Evolutionary conservation across 129 eudicot genomes (phyloP).

Genomic region (Arctium lappa): DNA sequence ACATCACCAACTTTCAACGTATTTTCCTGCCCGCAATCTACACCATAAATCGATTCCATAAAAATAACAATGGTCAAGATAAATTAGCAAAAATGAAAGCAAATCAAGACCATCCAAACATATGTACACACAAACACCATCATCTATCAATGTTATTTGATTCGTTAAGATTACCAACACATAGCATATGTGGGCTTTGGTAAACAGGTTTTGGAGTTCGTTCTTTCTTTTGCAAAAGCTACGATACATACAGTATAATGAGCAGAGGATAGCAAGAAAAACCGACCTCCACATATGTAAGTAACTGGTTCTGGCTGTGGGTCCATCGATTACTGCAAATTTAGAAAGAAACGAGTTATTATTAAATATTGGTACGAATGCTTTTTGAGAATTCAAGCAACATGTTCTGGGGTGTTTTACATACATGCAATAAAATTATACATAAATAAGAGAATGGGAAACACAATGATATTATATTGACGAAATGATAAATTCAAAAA

Average conservation of each 20-base stretch:
- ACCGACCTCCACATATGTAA: conserved; percentile 82
- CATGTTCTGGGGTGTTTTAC: background rate
- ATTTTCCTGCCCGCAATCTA: conserved; percentile 87
- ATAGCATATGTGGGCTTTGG: background rate
- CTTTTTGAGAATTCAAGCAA: background rate
- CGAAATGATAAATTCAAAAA: too few species aligned
- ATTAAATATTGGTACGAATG: background rate
- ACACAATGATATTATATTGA: background rate
- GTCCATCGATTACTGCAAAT: conserved; percentile 47
- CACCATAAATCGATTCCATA: background rate
- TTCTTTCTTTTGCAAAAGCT: background rate
- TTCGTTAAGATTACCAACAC: background rate
- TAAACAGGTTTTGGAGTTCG: background rate
- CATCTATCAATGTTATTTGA: background rate
- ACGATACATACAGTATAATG: background rate
- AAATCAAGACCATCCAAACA: background rate
- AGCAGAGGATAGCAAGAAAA: background rate
- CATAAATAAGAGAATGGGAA: background rate
- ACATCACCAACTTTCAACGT: conserved; percentile 83
- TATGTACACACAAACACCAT: background rate
- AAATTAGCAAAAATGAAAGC: background rate
- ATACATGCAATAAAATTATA: background rate
- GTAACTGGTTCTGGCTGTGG: conserved; percentile 78
- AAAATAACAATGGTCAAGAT: background rate
- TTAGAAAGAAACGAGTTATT: background rate